These are phyloP conservation scores for Usnea hakonensis DNA, from an alignment of 495 filamentous ascomycete species.

Conservation along the genomic window DNA sequence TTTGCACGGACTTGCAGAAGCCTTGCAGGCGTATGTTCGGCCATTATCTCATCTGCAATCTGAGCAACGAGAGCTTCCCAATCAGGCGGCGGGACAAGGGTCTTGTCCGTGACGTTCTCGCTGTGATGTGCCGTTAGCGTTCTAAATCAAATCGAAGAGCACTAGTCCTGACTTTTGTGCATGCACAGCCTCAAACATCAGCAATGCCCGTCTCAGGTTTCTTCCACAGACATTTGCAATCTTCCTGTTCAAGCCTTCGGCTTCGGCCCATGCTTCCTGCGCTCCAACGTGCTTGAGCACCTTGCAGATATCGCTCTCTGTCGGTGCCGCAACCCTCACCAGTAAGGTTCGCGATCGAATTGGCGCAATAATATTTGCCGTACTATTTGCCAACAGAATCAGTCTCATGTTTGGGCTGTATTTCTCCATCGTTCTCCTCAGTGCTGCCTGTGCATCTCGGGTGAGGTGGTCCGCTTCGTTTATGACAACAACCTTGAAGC, in stretches of 20 bases:
- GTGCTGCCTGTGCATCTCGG: constrained; percentile 88
- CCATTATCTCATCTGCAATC: constrained; percentile 84
- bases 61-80: constrained; percentile 87
- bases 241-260: constrained; percentile 62
- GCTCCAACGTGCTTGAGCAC: constrained; percentile 67
- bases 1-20: constrained; percentile 83
- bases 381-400: constrained; percentile 88
- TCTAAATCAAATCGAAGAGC: constrained; percentile 16
- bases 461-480: constrained; percentile 97
- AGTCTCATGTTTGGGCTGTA: constrained; percentile 90
- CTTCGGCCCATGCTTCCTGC: constrained; percentile 67
- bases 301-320: constrained; percentile 68
- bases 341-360: constrained; percentile 84
- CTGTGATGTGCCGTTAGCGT: constrained; percentile 36
- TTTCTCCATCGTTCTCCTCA: constrained; percentile 97
- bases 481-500: constrained; percentile 97
- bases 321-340: constrained; percentile 86
- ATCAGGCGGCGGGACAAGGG: constrained; percentile 85
- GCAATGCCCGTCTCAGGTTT: constrained; percentile 78
- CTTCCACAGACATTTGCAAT: constrained; percentile 89
- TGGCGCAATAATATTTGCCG: constrained; percentile 94
- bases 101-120: constrained; percentile 82
- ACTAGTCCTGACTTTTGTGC: constrained; percentile 71
- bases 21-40: constrained; percentile 77
- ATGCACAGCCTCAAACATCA: constrained; percentile 96